phyloP scores from a whole-genome alignment of 202 grass and related monocot species.

The Digitaria exilis region DNA sequence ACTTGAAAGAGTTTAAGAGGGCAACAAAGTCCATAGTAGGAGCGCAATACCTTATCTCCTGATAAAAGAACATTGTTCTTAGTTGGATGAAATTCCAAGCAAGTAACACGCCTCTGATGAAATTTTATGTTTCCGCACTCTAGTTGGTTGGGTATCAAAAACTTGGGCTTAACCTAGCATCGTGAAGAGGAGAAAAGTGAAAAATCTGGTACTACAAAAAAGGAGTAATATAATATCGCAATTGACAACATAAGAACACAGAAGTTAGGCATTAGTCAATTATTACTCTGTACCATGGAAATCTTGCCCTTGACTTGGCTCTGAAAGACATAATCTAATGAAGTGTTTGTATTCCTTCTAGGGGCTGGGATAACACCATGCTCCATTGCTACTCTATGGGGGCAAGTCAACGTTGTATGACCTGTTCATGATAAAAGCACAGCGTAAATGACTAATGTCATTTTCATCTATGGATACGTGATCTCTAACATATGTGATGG shows the following conservation, averaged over 20 bases:
- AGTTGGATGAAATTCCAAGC: slow-evolving; percentile 93
- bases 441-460: neutral
- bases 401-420: slow-evolving; percentile 89
- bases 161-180: slow-evolving; percentile 70
- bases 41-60: slow-evolving; percentile 81
- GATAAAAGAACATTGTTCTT: slow-evolving; percentile 82
- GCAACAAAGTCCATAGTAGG: slow-evolving; percentile 19
- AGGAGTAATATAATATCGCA: neutral
- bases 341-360: slow-evolving; percentile 66
- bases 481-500: neutral
- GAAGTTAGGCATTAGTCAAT: neutral
- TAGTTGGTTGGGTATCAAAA: slow-evolving; percentile 78
- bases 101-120: slow-evolving; percentile 80
- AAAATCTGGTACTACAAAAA: neutral
- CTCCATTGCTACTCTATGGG: slow-evolving; percentile 88
- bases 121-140: slow-evolving; percentile 90
- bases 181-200: neutral
- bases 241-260: neutral
- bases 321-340: slow-evolving; percentile 82
- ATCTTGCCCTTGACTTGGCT: slow-evolving; percentile 82
- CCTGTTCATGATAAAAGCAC: slow-evolving; percentile 46
- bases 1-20: slow-evolving; percentile 8
- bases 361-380: slow-evolving; percentile 80
- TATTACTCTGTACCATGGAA: slow-evolving; percentile 51
- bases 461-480: neutral